Evolutionary conservation across 2,329 filamentous ascomycete genomes (phyloP).

Genomic region (Penicillium sumatraense): DNA sequence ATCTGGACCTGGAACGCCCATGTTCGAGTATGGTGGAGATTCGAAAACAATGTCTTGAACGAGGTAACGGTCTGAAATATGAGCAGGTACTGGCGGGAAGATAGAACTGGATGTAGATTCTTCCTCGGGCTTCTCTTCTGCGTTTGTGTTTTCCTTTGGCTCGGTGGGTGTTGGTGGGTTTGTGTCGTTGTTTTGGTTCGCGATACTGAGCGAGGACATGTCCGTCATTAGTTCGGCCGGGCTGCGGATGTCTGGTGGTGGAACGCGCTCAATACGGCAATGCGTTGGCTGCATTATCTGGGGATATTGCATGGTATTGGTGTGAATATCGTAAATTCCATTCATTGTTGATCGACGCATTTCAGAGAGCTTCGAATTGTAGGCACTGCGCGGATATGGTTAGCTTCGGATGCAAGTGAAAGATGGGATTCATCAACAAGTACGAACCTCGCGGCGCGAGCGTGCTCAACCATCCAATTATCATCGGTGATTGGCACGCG

Average conservation of each 20-base stretch:
- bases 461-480: constrained; percentile 97
- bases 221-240: constrained; percentile 36
- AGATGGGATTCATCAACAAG: background rate
- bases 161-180: constrained; percentile 10
- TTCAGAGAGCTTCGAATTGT: constrained; percentile 75
- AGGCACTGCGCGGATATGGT: constrained; percentile 63
- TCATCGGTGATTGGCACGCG: constrained; percentile 87
- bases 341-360: constrained; percentile 70
- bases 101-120: constrained; percentile 40
- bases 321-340: constrained; percentile 92
- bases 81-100: constrained; percentile 60
- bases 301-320: constrained; percentile 88
- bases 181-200: constrained; percentile 29
- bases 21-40: constrained; percentile 60
- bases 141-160: background rate
- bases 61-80: constrained; percentile 65
- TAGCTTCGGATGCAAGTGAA: constrained; percentile 18
- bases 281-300: constrained; percentile 87
- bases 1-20: constrained; percentile 61
- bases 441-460: constrained; percentile 81
- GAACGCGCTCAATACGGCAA: constrained; percentile 76
- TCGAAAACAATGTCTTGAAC: constrained; percentile 66
- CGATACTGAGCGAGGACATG: constrained; percentile 40
- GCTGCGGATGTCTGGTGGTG: constrained; percentile 44
- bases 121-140: constrained; percentile 3